Conservation (phyloP, 75 land plant genomes). For the Cryptomeria japonica region DNA sequence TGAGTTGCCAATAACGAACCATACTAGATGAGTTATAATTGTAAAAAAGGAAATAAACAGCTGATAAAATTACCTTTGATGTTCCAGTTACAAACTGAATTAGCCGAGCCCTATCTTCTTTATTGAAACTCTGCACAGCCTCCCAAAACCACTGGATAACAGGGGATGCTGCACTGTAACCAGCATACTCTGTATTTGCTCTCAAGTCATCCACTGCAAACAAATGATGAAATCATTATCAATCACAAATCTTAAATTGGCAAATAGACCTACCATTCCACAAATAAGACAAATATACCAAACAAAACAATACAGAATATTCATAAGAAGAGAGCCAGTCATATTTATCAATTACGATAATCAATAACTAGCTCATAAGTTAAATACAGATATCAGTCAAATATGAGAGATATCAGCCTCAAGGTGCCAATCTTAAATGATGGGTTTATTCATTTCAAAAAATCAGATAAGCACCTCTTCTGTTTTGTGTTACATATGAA, state of each 20-base stretch:
- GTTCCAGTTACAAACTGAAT: constrained; percentile 92
- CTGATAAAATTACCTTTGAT: constrained; percentile 57
- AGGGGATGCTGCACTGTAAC: constrained; percentile 79
- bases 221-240: neutral
- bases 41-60: too few species aligned
- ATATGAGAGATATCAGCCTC: too few species aligned
- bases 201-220: constrained; percentile 83
- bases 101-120: constrained; percentile 88
- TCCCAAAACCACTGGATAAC: constrained; percentile 95
- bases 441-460: too few species aligned
- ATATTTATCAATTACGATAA: neutral
- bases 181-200: constrained; percentile 85
- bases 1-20: neutral
- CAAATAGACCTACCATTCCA: neutral
- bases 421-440: too few species aligned
- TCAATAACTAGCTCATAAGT: too few species aligned
- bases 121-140: constrained; percentile 73
- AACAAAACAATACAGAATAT: neutral
- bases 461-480: too few species aligned
- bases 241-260: neutral
- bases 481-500: too few species aligned
- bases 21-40: neutral
- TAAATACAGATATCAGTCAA: too few species aligned
- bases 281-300: neutral
- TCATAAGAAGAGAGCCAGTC: neutral